A percentile compares a stretch with the other conserved stretches of the same genome.
phyloP scores from a whole-genome alignment of 2,329 filamentous ascomycete species.

The Sporothrix euskadiensis region DNA sequence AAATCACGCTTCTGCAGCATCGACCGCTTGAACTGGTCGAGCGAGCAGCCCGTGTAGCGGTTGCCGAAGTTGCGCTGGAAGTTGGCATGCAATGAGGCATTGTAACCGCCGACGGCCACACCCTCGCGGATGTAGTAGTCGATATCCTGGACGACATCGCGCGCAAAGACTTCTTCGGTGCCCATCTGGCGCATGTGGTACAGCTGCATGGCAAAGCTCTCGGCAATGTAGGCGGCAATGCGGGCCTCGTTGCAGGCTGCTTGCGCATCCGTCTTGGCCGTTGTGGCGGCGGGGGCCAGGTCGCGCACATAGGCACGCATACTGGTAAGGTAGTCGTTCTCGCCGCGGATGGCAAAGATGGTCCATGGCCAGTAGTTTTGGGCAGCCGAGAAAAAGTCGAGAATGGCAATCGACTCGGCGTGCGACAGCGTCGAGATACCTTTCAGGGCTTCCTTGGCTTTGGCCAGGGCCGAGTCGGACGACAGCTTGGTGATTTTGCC shows the following conservation, averaged over 20 bases:
- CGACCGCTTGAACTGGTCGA: constrained; percentile 81
- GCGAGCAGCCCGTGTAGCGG: constrained; percentile 70
- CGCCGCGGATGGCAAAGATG: constrained; percentile 74
- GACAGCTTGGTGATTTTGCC: constrained; percentile 52
- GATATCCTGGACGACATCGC: constrained; percentile 70
- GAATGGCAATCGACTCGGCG: constrained; percentile 69
- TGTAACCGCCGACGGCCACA: constrained; percentile 78
- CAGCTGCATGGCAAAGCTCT: constrained; percentile 87
- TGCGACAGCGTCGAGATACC: constrained; percentile 64
- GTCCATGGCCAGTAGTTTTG: constrained; percentile 98
- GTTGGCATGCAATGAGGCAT: constrained; percentile 81
- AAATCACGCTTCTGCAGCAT: constrained; percentile 64
- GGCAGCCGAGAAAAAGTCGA: constrained; percentile 83
- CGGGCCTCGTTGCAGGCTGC: constrained; percentile 64
- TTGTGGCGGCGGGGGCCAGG: constrained; percentile 54
- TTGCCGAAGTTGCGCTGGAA: constrained; percentile 80
- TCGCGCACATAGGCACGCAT: constrained; percentile 69
- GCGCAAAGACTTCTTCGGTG: constrained; percentile 64
- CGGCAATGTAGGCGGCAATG: constrained; percentile 78
- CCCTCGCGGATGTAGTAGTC: constrained; percentile 77
- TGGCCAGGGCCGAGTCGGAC: constrained; percentile 67
- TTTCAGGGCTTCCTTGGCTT: constrained; percentile 70
- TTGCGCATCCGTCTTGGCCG: constrained; percentile 56
- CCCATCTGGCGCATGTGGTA: constrained; percentile 80
- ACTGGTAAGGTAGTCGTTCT: constrained; percentile 70